Base-by-base conservation (phyloP, 2,329 filamentous ascomycete species). In the Epichloe bromicola region DNA sequence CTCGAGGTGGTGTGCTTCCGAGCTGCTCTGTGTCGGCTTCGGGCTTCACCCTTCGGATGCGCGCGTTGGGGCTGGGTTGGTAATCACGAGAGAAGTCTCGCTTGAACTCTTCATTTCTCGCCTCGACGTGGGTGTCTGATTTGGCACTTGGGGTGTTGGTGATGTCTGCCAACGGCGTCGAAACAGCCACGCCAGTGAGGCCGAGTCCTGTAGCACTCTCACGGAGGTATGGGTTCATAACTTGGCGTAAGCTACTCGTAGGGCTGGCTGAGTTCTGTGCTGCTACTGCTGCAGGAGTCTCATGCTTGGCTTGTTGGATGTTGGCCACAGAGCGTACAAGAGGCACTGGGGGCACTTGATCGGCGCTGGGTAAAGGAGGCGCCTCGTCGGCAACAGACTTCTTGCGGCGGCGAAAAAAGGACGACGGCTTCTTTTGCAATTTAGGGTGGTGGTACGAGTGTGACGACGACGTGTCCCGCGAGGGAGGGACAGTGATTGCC, bases 401-500 rank as follows among this genome's bases (percentile, higher is more conserved):
- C 78, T 97, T 97, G 56, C 90, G 80, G 53, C 93, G 79, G 55
- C 93, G 80, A 70, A 97, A 97, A 98, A 98, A 97, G 0, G 88
- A 91, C 1, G 91, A 94, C 4, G 88, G 80, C 67, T 96, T 96
- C 73, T 96, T 96, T 60, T 87, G 86, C 48, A 96, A 70, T 19
- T 71, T 68, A 51, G 74, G 72, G 15, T 72, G 71, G 42, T 71
- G 71, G 47, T 74, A 70, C 36, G 74, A 74, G 50, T 69, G 66
- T 20, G 67, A 67, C 26, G 67, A 67, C 5, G 63, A 62, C 1
- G 63, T 59, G 56, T 80, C 75, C 52, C 76, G 68, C 4, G 75
- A 74, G 2, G 76, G 73, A 37, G 76, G 72, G 20, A 70, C 66
- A 39, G 74, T 69, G 39, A 64, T 61, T 15, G 70, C 39, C 19